phyloP scores from a whole-genome alignment of 2,329 filamentous ascomycete genomes.

The Chrysoporthe austroafricana region DNA sequence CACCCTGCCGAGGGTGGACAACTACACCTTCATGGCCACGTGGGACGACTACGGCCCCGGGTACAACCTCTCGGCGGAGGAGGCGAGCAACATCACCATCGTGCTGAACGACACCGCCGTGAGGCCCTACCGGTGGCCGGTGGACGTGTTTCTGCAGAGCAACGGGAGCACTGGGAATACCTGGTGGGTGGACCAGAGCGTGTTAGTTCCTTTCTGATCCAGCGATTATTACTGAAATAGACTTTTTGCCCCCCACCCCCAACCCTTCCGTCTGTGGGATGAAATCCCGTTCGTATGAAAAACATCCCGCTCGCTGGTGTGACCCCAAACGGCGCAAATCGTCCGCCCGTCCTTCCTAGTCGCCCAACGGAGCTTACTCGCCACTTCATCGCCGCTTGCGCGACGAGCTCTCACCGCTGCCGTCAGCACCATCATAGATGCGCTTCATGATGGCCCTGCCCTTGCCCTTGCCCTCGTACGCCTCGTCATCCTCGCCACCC shows the following conservation, averaged over 20 bases:
- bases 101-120: constrained; percentile 46
- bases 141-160: constrained; percentile 31
- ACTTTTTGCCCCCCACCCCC: too few relatives aligned
- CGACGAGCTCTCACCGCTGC: not conserved
- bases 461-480: not conserved
- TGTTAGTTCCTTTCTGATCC: constrained; percentile 27
- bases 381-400: not conserved
- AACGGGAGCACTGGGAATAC: constrained; percentile 28
- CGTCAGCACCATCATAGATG: constrained; percentile 1
- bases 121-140: constrained; percentile 35
- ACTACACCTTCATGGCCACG: constrained; percentile 60
- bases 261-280: too few relatives aligned
- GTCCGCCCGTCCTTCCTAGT: too few relatives aligned
- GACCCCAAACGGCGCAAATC: too few relatives aligned
- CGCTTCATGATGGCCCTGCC: constrained; percentile 1
- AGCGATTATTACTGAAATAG: too few relatives aligned
- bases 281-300: too few relatives aligned
- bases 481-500: not conserved
- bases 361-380: too few relatives aligned
- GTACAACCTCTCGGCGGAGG: constrained; percentile 52
- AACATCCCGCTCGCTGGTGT: too few relatives aligned
- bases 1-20: constrained; percentile 44
- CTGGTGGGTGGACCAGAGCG: constrained; percentile 32
- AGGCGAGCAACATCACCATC: constrained; percentile 44
- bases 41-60: constrained; percentile 57